Evolutionary conservation across 257 asterid species (phyloP), one percentile per base, ranked within the genome.

Genomic region (Fraxinus excelsior): DNA sequence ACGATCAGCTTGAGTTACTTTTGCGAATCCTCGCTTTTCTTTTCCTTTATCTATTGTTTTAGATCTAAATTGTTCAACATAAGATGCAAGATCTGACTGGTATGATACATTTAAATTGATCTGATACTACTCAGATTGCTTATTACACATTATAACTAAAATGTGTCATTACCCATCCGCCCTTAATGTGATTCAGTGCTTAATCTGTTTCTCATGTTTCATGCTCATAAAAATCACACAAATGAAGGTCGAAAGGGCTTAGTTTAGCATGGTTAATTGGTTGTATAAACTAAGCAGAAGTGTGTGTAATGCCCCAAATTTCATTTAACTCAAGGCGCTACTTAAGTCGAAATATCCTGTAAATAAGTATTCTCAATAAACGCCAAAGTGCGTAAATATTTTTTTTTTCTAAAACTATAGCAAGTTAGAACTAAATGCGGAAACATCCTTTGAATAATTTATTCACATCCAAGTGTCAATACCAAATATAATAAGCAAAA

Each of bases 161-260:
- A 44, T 21, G 42, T 31, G 65, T 25, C 35, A 65, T 40, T 44
- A 25, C 28, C 65, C 73, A 67, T 72, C 67, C 0, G 12, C 49
- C 40, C 67, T 14, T 76, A 51, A 28, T 25, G 69, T 67, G 74
- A 67, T 49, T 25, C 46, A 76, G 26, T 53, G 29, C 65, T 53
- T 25, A 19, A 69, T 53, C 37, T 69, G 1, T 69, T 69, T 32
- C 40, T 67, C 46, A 29, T 31, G 67, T 16, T 72, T 64, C 53
- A 51, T 23, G 23, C 28, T 64, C 62, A 26, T 34, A 40, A 29
- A 51, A 66, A 26, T 40, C 37, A 53, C 42, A 12, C 28, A 18
- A n/a, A 26, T 18, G 44, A 72, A 49, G 58, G 26, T 60, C 28
- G n/a, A 46, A 34, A 53, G 35, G 64, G 74, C 65, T 73, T 25